Evolutionary conservation across 2,329 filamentous ascomycete species (phyloP), one percentile per base, ranked within the genome.

Genomic region (Aspergillus sclerotialis): DNA sequence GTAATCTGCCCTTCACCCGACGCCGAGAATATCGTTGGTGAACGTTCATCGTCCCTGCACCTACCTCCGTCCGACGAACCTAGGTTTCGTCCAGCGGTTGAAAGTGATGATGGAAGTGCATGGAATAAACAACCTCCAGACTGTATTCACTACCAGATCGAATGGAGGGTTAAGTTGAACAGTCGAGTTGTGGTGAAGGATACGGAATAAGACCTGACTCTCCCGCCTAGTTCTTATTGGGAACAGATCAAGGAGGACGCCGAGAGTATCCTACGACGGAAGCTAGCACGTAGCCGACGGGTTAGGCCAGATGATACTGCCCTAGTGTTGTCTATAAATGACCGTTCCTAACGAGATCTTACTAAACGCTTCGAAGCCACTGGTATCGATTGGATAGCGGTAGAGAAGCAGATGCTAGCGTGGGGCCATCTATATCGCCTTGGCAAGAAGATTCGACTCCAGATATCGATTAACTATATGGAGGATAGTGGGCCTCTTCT

Each of bases 391-490:
- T 53, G 36, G 47, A 44, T 32, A 24, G 24, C 28, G 33, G 44
- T 52, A 10, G 39, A 55, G 30, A 46, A 38, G 15, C 34, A 51
- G 40, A 42, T 53, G 3, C 31, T 42, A 9, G 33, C 32, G 34
- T 54, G 37, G 49, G 24, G 29, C 18, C 27, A 43, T 38, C 36
- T 54, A 8, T 46, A 38, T 13, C 38, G 33, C 44, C 24, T 18
- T 26, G 43, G 40, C 25, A 52, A 54, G 35, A 48, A 45, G 37
- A 39, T 52, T 10, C 38, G 34, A 11, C 40, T 54, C 28, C 18
- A 36, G 23, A 50, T 53, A 21, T 44, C 40, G 3, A 46, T 54
- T 16, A 52, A 49, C 27, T 56, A 57, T 30, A 36, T 53, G 38
- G 51, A 54, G 15, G 41, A 46, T 14, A 33, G 30, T 21, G 17